Base-by-base conservation (phyloP, 2,329 filamentous ascomycete species). In the Fusarium avenaceum region DNA sequence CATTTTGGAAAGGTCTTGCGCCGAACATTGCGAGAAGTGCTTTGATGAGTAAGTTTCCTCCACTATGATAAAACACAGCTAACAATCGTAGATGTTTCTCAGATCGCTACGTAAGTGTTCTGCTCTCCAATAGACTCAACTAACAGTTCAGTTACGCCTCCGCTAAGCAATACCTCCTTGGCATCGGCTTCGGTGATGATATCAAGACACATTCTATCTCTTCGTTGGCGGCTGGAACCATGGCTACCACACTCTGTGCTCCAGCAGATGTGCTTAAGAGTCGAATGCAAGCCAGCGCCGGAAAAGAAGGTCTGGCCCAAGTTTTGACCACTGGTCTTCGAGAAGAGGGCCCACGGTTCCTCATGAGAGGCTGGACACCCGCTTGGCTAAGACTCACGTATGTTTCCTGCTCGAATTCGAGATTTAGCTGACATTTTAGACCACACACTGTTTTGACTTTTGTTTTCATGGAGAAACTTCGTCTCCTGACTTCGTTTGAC, bases 341-440 rank as follows among this genome's bases (percentile, higher is more conserved):
- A 6, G 76, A 79, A 14, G 81, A 83, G 66, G 81, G 81, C 0
- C 76, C 76, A 1, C 71, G 76, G 2, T 83, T 83, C 50, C 74
- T 83, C 4, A 82, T 83, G 80, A 82, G 80, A 54, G 81, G 81
- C 2, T 83, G 81, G 81, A 81, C 79, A 10, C 81, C 81, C 1
- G 81, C 81, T 1, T 83, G 81, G 81, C 48, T 83, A 11, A 72
- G 81, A 62, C 67, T 83, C 3, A 81, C 81, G 80, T 82, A 56
- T 60, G 78, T 75, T 22, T 6, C 6, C 3, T 1, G 8, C 0
- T 5, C 30, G 4, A 0, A 1, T 32, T 4, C 1, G 2, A 55
- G 17, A 49, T 20, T 0, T 40, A 11, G 24, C 63, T 62, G 24
- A 75, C 65, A 8, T 14, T 30, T 3, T 39, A 81, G 80, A 33